Evolutionary conservation across 371 early-diverging fungal species (phyloP).

Genomic region (Apophysomyces sp.): DNA sequence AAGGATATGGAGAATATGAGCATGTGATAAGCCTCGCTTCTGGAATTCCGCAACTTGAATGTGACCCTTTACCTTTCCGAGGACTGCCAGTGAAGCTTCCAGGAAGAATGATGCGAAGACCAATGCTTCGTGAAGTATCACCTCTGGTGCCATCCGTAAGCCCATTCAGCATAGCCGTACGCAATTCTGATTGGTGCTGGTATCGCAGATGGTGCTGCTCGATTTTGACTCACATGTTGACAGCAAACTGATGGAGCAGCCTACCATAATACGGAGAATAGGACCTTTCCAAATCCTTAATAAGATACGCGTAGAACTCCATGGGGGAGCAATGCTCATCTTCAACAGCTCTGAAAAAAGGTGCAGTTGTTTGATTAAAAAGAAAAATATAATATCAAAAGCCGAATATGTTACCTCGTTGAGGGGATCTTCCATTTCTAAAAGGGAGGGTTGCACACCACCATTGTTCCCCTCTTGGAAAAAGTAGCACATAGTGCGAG

Average conservation of each 20-base stretch:
- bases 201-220: constrained; percentile 6
- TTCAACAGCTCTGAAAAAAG: not conserved
- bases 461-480: not conserved
- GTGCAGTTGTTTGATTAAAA: not conserved
- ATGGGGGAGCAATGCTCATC: not conserved
- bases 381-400: not conserved
- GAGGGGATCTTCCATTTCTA: not conserved
- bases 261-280: not conserved
- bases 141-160: too few species aligned
- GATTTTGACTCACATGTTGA: constrained; percentile 7
- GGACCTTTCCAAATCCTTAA: not conserved
- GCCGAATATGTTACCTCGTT: not conserved
- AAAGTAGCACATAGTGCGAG: constrained; percentile 8
- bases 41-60: too few species aligned
- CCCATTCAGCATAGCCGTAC: too few species aligned
- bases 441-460: not conserved
- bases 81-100: too few species aligned
- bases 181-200: too few species aligned
- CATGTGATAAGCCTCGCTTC: too few species aligned
- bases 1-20: too few species aligned
- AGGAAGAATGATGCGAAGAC: too few species aligned
- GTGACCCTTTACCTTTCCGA: too few species aligned
- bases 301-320: not conserved
- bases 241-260: constrained; percentile 6
- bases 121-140: too few species aligned